Conservation (phyloP, 176 grass and related monocot species). For the Aegilops tauschii region DNA sequence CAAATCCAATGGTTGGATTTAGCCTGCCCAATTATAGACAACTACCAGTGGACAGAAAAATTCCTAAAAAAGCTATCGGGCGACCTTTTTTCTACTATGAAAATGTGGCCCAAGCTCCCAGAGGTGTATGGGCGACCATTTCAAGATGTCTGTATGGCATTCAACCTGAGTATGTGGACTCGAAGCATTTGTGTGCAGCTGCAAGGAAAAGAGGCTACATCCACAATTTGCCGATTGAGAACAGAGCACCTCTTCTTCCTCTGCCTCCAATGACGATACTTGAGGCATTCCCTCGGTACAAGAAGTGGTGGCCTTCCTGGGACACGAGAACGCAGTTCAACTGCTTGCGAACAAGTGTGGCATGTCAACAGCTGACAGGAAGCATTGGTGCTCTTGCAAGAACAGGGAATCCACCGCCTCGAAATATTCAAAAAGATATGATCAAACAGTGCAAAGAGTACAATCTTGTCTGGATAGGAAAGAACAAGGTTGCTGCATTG, state of each 20-base stretch:
- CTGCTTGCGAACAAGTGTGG: slow-evolving; percentile 69
- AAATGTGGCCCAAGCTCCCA: slow-evolving; percentile 70
- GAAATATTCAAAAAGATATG: slow-evolving; percentile 41
- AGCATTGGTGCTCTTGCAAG: slow-evolving; percentile 33
- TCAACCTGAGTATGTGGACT: slow-evolving; percentile 69
- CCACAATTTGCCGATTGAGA: slow-evolving; percentile 62
- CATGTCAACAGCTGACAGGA: slow-evolving; percentile 45
- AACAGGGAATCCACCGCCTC: slow-evolving; percentile 29
- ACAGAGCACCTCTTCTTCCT: slow-evolving; percentile 57
- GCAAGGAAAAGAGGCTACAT: slow-evolving; percentile 75
- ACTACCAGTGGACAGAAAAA: slow-evolving; percentile 4
- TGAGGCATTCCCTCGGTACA: slow-evolving; percentile 53
- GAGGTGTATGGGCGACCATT: slow-evolving; percentile 62
- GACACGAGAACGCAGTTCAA: slow-evolving; percentile 71
- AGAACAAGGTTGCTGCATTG: slow-evolving; percentile 58
- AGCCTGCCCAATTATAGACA: slow-evolving; percentile 32
- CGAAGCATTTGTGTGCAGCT: slow-evolving; percentile 63
- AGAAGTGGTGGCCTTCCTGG: slow-evolving; percentile 73
- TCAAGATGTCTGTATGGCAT: slow-evolving; percentile 60
- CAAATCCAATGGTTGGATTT: slow-evolving; percentile 66
- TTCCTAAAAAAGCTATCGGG: slow-evolving; percentile 45
- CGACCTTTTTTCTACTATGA: slow-evolving; percentile 84
- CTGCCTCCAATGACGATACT: slow-evolving; percentile 56
- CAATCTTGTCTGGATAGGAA: slow-evolving; percentile 80
- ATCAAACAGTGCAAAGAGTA: slow-evolving; percentile 58